Evolutionary conservation across 805 yeast species (phyloP).

Genomic region (Deakozyma indianensis): DNA sequence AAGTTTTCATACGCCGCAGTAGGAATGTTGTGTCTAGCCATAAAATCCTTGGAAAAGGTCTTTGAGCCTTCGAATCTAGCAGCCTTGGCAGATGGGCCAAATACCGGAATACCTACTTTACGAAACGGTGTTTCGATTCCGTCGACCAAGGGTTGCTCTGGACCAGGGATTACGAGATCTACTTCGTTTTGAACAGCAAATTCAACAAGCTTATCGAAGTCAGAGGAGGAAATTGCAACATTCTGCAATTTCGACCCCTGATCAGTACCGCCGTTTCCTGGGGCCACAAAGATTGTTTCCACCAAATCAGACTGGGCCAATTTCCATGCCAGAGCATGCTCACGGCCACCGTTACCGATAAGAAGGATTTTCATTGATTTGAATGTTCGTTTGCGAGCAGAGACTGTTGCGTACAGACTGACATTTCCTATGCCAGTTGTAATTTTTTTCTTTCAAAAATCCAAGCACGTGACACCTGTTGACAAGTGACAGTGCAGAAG

Average conservation of each 20-base stretch:
- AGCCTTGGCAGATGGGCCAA: slow-evolving; percentile 88
- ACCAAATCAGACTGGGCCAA: slow-evolving; percentile 67
- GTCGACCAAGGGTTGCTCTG: slow-evolving; percentile 97
- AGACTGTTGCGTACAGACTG: too few species aligned
- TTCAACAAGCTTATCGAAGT: slow-evolving; percentile 53
- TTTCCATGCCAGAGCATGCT: slow-evolving; percentile 92
- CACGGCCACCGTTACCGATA: slow-evolving; percentile 98
- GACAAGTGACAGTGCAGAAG: too few species aligned
- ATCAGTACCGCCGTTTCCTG: slow-evolving; percentile 87
- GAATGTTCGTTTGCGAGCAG: too few species aligned
- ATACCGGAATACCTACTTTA: slow-evolving; percentile 82
- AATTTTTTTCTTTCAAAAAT: too few species aligned
- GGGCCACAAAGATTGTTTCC: slow-evolving; percentile 70
- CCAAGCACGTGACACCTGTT: too few species aligned
- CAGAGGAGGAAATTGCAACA: slow-evolving; percentile 53
- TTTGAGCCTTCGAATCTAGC: slow-evolving; percentile 96
- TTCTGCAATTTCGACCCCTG: slow-evolving; percentile 41
- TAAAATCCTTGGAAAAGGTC: slow-evolving; percentile 84
- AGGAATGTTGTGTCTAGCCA: slow-evolving; percentile 85
- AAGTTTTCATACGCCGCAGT: slow-evolving; percentile 86
- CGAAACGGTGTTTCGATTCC: slow-evolving; percentile 67
- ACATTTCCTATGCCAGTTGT: too few species aligned
- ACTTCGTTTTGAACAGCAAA: slow-evolving; percentile 60
- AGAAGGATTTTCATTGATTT: slow-evolving; percentile 48
- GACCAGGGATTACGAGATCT: slow-evolving; percentile 84